These are phyloP conservation scores for Castanospermum australe DNA, from an alignment of 306 rosid species.

Conservation along the genomic window DNA sequence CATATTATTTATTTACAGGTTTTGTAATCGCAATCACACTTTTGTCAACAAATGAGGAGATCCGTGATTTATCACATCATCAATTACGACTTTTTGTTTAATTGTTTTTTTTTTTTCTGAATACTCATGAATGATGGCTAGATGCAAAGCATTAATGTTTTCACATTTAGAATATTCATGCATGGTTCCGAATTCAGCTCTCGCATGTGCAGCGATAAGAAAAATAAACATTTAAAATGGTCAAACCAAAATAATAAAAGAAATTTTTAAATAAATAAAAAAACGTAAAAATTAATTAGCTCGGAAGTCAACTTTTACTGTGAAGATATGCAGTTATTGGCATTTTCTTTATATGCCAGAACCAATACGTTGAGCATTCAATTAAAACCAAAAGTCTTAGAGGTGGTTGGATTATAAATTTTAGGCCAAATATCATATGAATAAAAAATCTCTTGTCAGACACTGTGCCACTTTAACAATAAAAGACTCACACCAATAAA, in stretches of 20 bases:
- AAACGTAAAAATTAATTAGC: neutral
- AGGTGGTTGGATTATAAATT: neutral
- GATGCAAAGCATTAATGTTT: neutral
- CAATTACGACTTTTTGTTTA: neutral
- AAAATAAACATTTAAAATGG: neutral
- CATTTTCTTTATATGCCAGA: neutral
- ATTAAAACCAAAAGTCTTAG: neutral
- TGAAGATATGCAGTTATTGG: neutral
- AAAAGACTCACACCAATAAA: neutral
- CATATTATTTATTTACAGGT: no score
- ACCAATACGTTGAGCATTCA: neutral
- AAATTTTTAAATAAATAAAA: no score
- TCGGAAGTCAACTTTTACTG: neutral
- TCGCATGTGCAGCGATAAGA: neutral
- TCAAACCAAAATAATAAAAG: neutral
- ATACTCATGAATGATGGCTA: neutral
- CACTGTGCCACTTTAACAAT: neutral
- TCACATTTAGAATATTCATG: neutral
- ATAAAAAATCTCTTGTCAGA: neutral
- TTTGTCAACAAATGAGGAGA: neutral
- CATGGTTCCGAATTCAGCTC: neutral
- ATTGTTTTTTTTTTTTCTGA: neutral
- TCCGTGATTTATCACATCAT: neutral
- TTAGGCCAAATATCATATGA: neutral
- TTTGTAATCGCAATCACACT: no score